Conservation (phyloP, 2,329 filamentous ascomycete genomes). For the Dactylellina leptospora region DNA sequence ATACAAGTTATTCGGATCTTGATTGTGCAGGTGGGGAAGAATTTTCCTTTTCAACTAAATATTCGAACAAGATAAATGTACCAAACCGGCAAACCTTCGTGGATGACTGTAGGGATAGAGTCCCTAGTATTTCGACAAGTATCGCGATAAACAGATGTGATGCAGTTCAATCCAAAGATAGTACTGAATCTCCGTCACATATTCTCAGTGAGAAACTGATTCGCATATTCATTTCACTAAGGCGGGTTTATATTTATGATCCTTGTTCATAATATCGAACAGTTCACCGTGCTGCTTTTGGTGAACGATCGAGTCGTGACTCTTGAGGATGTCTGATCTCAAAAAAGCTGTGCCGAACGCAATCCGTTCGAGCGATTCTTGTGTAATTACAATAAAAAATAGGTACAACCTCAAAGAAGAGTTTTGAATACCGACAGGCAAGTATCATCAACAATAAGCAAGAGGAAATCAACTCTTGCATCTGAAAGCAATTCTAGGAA, state of each 20-base stretch:
- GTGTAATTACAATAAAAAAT: slow-evolving; percentile 4
- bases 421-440: slow-evolving; percentile 4
- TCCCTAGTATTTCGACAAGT: slow-evolving; percentile 5
- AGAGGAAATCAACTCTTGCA: slow-evolving; percentile 7
- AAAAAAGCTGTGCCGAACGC: slow-evolving; percentile 6
- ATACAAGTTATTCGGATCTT: slow-evolving; percentile 3
- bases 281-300: not conserved
- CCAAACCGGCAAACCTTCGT: slow-evolving; percentile 4
- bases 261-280: slow-evolving; percentile 1
- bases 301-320: slow-evolving; percentile 3
- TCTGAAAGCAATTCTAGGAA: slow-evolving; percentile 8
- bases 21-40: slow-evolving; percentile 2
- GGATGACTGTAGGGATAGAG: slow-evolving; percentile 5
- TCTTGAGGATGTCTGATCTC: slow-evolving; percentile 5
- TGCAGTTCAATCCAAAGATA: slow-evolving; percentile 5
- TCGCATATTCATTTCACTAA: slow-evolving; percentile 3
- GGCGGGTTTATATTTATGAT: slow-evolving; percentile 3
- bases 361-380: slow-evolving; percentile 5
- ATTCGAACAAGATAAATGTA: slow-evolving; percentile 8
- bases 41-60: slow-evolving; percentile 6
- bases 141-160: slow-evolving; percentile 6
- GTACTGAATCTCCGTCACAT: slow-evolving; percentile 1
- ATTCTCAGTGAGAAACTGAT: slow-evolving; percentile 5
- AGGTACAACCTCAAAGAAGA: not conserved
- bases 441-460: slow-evolving; percentile 2